phyloP scores from a whole-genome alignment of 225 moss, liverwort and hornwort species.

The Sphagnum contortum region DNA sequence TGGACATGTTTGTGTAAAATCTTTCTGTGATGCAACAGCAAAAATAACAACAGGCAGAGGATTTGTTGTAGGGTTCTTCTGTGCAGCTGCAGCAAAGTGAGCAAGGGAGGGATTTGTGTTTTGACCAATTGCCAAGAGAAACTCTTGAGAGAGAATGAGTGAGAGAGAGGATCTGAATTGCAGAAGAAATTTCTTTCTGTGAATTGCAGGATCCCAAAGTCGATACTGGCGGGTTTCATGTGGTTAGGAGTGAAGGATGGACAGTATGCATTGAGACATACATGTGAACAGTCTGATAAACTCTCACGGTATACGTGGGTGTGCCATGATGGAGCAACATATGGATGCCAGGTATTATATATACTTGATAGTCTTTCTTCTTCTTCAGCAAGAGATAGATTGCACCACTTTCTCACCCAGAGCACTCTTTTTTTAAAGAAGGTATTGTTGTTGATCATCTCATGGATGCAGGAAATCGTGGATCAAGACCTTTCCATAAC shows the following conservation, averaged over 20 bases:
- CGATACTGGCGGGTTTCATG: conserved; percentile 83
- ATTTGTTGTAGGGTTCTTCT: too few species aligned
- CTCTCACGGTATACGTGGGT: conserved; percentile 81
- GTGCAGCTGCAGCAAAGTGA: too few species aligned
- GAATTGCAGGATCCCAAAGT: conserved; percentile 70
- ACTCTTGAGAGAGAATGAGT: neutral
- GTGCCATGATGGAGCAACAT: conserved; percentile 83
- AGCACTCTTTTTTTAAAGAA: too few species aligned
- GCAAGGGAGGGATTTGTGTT: too few species aligned
- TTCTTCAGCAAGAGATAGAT: too few species aligned
- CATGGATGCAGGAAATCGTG: conserved; percentile 52
- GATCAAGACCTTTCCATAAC: conserved; percentile 67
- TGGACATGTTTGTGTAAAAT: too few species aligned
- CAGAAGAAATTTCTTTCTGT: neutral
- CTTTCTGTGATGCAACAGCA: too few species aligned
- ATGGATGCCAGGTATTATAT: conserved; percentile 68
- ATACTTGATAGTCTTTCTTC: too few species aligned
- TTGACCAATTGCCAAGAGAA: too few species aligned
- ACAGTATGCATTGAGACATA: conserved; percentile 64
- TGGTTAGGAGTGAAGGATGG: conserved; percentile 88
- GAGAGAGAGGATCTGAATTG: neutral
- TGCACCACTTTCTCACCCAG: too few species aligned
- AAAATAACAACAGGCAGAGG: too few species aligned
- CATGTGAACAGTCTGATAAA: conserved; percentile 82
- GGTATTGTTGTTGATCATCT: too few species aligned